Base-by-base conservation (phyloP, 2,329 filamentous ascomycete genomes). In the Fonsecaea pedrosoi region DNA sequence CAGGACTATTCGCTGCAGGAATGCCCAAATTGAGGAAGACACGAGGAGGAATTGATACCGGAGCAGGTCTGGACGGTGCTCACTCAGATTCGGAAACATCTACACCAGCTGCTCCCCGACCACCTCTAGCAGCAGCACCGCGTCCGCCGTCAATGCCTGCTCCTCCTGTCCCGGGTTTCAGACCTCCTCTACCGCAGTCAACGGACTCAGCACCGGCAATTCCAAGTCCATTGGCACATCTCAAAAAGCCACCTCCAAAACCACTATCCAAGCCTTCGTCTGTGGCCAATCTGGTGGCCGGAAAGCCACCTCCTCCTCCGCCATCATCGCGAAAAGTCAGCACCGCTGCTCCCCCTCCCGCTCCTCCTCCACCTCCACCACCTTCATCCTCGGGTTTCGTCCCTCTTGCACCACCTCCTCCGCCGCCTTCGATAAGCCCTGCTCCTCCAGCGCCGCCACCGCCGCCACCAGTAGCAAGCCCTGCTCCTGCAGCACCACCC, bases 1-100 rank as follows among this genome's bases (percentile, higher is more conserved):
- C 84, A 35, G 95, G 95, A 1, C 79, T 99, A 32, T 97, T 99
- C 76, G 92, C 92, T 0, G 94, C 92, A 40, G 95, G 94, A 42
- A 98, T 98, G 87, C 95, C 95, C 2, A 98, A 97, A 81, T 78
- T 99, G 75, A 91, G 92, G 78, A 97, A 96, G 82, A 91, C 92
- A 62, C 91, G 92, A 64, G 94, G 92, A 56, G 90, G 90, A 45
- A 83, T 94, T 66, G 86, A 92, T 78, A 94, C 91, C 1, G 91
- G 89, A 77, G 90, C 90, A 71, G 88, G 85, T 71, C 83, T 83
- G 69, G 88, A 88, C 70, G 87, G 92, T 37, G 88, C 92, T 67
- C 94, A 94, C 76, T 94, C 92, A 66, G 94, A 97, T 75, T 87
- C 91, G n/a, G 92, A 93, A 75, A 84, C 85, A 7, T 76, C 78